phyloP scores from a whole-genome alignment of 768 basidiomycete species.

The Tylopilus cervinicoccineus region DNA sequence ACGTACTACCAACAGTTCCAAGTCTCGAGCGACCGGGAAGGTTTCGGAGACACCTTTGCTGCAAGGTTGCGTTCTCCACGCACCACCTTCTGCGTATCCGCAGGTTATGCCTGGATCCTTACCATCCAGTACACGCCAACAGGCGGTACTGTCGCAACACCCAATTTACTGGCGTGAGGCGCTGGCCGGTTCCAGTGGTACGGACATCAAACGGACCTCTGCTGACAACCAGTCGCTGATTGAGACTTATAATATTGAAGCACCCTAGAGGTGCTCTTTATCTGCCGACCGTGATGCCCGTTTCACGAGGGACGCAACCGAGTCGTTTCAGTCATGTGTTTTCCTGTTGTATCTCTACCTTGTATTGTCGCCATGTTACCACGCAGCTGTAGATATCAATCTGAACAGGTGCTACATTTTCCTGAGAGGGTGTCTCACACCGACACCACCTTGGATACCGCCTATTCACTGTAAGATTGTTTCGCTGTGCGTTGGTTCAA shows the following conservation, averaged over 20 bases:
- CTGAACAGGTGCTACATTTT: too few relatives aligned
- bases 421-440: too few relatives aligned
- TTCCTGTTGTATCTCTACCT: slow-evolving; percentile 2
- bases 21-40: neutral
- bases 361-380: neutral
- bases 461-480: too few relatives aligned
- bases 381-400: neutral
- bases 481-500: too few relatives aligned
- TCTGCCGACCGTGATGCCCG: neutral
- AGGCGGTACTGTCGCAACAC: neutral
- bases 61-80: slow-evolving; percentile 14
- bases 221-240: neutral
- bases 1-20: neutral
- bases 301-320: neutral
- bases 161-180: neutral
- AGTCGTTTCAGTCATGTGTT: neutral
- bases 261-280: neutral
- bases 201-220: neutral
- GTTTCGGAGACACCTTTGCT: neutral
- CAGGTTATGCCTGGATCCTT: slow-evolving; percentile 27
- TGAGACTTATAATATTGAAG: neutral
- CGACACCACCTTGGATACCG: too few relatives aligned
- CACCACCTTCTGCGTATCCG: slow-evolving; percentile 24
- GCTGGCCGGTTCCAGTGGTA: neutral
- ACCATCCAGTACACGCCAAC: neutral